Evolutionary conservation across 2,329 filamentous ascomycete species (phyloP).

Genomic region (Sporothrix phasma): DNA sequence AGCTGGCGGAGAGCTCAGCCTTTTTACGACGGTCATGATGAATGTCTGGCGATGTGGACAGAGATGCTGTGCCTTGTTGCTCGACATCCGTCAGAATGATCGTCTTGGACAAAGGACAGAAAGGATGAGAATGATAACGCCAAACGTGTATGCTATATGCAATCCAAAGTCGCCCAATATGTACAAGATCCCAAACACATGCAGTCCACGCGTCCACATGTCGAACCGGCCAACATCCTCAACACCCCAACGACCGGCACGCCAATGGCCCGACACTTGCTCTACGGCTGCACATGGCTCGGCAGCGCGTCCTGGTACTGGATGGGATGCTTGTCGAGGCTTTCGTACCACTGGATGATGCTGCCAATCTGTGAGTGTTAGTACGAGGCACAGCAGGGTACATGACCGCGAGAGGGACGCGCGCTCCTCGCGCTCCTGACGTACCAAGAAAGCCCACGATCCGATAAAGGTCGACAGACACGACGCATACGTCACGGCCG

Average conservation of each 20-base stretch:
- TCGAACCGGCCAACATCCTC: background rate
- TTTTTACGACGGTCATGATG: too few relatives aligned
- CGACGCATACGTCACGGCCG: slow-evolving; percentile 36
- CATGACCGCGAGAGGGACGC: too few relatives aligned
- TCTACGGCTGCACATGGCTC: background rate
- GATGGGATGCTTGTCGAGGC: slow-evolving; percentile 27
- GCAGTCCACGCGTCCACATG: too few relatives aligned
- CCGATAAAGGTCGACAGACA: slow-evolving; percentile 41
- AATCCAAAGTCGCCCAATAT: background rate
- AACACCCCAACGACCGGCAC: background rate
- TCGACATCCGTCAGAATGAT: too few relatives aligned
- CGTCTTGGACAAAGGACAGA: too few relatives aligned
- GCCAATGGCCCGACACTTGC: background rate
- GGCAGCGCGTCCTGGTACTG: slow-evolving; percentile 15
- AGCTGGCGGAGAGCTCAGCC: too few relatives aligned
- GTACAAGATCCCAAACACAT: background rate
- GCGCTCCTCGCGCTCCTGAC: slow-evolving; percentile 15
- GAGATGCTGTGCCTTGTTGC: too few relatives aligned
- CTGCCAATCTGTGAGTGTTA: slow-evolving; percentile 23
- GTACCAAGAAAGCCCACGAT: slow-evolving; percentile 38
- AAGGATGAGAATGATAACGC: too few relatives aligned
- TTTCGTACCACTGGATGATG: slow-evolving; percentile 27
- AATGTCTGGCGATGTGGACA: too few relatives aligned
- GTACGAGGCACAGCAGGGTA: background rate
- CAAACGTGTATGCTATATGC: too few relatives aligned